These are phyloP conservation scores for Maudiozyma pseudohumilis DNA, from an alignment of 805 yeast species.

Conservation along the genomic window DNA sequence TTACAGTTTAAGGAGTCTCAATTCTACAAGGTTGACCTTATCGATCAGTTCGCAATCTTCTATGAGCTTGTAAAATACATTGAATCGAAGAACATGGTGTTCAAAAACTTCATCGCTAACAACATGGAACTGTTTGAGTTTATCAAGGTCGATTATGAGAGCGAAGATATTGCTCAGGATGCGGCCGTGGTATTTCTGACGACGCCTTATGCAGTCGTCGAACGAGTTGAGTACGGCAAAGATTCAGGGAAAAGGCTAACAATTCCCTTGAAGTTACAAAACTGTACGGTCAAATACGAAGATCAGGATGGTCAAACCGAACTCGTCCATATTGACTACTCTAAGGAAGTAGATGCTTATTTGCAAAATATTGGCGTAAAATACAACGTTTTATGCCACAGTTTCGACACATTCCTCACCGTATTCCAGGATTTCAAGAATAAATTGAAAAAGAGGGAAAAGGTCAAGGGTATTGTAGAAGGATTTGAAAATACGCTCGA, in stretches of 20 bases:
- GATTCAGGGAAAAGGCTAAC: neutral
- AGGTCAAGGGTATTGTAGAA: neutral
- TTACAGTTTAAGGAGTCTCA: no score
- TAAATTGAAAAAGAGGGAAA: conserved; percentile 1
- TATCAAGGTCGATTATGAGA: conserved; percentile 11
- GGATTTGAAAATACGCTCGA: conserved; percentile 1
- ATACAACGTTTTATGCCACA: conserved; percentile 17
- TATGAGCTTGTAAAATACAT: conserved; percentile 22
- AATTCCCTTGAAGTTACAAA: conserved; percentile 22
- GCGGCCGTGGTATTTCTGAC: conserved; percentile 12
- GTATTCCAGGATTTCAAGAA: conserved; percentile 6
- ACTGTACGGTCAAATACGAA: conserved; percentile 21
- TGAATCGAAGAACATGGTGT: conserved; percentile 22
- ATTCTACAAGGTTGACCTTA: neutral
- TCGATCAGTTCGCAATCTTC: conserved; percentile 21
- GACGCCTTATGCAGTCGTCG: conserved; percentile 17
- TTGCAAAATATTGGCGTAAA: conserved; percentile 15
- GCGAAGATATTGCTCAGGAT: conserved; percentile 11
- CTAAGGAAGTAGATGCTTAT: conserved; percentile 25
- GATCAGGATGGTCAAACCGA: conserved; percentile 13
- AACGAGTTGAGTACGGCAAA: conserved; percentile 7
- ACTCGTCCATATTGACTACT: conserved; percentile 23
- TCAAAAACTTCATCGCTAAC: conserved; percentile 22
- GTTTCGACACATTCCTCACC: conserved; percentile 21
- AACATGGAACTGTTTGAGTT: conserved; percentile 22